These are phyloP conservation scores for Amoeboaphelidium occidentale DNA, from an alignment of 371 early-diverging fungal species.

Conservation along the genomic window DNA sequence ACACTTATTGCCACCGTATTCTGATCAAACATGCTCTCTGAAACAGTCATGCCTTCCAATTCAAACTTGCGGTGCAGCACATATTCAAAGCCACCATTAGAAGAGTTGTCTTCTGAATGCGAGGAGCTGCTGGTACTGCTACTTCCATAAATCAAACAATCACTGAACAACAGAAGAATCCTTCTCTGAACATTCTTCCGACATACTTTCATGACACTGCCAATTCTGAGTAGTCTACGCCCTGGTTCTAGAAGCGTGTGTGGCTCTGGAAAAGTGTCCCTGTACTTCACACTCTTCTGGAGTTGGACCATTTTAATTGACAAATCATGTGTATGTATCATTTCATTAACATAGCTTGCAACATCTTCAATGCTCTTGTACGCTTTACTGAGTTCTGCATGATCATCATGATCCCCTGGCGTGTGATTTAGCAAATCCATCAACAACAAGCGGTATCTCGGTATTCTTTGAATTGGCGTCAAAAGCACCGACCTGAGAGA, in stretches of 20 bases:
- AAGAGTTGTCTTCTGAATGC: neutral
- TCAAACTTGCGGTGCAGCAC: neutral
- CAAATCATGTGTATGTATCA: neutral
- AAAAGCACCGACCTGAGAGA: neutral
- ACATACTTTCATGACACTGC: neutral
- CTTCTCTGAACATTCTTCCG: neutral
- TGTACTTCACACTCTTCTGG: neutral
- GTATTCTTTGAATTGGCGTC: neutral
- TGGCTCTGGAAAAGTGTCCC: no score
- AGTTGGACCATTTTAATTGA: neutral
- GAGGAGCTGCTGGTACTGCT: neutral
- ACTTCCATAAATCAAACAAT: neutral
- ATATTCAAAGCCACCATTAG: neutral
- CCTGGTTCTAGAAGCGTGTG: neutral
- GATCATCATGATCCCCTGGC: neutral
- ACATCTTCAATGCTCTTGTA: constrained; percentile 2
- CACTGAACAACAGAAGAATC: neutral
- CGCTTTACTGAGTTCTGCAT: neutral
- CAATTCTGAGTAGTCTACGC: neutral
- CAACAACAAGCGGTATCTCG: neutral
- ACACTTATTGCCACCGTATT: no score
- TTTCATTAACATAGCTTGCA: neutral
- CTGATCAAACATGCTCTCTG: no score
- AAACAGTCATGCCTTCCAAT: neutral
- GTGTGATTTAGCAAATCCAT: neutral